These are phyloP conservation scores for Aspergillus hortae DNA, from an alignment of 2,329 filamentous ascomycete genomes.

Conservation along the genomic window DNA sequence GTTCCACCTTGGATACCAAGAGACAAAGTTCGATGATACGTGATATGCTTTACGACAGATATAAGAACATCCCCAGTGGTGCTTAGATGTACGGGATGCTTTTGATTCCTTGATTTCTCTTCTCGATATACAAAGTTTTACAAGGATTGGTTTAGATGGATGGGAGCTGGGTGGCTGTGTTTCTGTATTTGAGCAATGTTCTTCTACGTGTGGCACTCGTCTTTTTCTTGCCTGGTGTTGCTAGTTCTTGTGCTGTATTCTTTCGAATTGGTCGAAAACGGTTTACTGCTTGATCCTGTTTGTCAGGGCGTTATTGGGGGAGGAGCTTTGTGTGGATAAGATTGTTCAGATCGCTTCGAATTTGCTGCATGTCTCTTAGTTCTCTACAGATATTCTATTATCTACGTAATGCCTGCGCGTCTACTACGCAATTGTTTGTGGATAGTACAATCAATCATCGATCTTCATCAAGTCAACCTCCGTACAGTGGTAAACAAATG, in stretches of 20 bases:
- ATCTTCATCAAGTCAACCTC: too few species aligned
- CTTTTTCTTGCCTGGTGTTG: not conserved
- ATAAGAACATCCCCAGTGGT: not conserved
- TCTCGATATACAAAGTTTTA: not conserved
- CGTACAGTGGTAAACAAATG: not conserved
- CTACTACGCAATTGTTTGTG: too few species aligned
- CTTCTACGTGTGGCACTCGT: not conserved
- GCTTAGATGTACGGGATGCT: not conserved
- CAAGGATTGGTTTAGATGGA: not conserved
- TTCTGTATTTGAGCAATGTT: not conserved
- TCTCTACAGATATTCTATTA: too few species aligned
- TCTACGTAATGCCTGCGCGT: too few species aligned
- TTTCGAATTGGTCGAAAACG: too few species aligned
- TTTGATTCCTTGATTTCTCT: not conserved
- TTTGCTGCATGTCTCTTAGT: too few species aligned
- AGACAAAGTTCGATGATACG: not conserved
- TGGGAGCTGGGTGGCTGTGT: not conserved
- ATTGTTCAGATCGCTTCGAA: too few species aligned
- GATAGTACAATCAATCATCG: too few species aligned
- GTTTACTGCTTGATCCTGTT: too few species aligned
- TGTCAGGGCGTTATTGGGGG: too few species aligned
- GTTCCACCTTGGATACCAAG: not conserved
- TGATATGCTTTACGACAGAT: slow-evolving; percentile 10
- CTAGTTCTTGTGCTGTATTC: too few species aligned
- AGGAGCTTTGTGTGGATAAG: too few species aligned